Evolutionary conservation across 495 filamentous ascomycete genomes (phyloP).

Genomic region (Lasiosphaeris hirsuta): DNA sequence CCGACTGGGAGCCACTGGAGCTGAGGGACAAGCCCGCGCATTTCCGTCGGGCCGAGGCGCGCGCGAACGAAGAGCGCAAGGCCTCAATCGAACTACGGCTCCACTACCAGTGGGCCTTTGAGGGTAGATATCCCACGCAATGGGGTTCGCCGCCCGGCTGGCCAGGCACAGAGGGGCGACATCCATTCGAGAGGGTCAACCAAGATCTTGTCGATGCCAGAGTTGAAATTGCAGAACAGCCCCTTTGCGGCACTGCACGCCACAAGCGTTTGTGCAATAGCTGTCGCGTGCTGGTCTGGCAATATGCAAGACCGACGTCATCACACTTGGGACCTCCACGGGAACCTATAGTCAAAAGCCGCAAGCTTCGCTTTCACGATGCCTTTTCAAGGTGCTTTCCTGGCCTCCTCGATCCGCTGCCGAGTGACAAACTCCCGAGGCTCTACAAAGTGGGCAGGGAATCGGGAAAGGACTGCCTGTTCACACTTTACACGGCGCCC

Average conservation of each 20-base stretch:
- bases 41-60: not conserved
- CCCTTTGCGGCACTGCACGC: conserved; percentile 11
- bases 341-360: not conserved
- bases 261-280: conserved; percentile 17
- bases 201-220: not conserved
- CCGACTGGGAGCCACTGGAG: conserved; percentile 20
- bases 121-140: not conserved
- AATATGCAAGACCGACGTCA: not conserved
- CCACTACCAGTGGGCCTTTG: not conserved
- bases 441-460: not conserved
- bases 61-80: not conserved
- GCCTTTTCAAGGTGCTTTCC: not conserved
- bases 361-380: not conserved
- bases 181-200: not conserved
- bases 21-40: not conserved
- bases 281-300: conserved; percentile 1
- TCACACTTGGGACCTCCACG: not conserved
- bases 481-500: not conserved
- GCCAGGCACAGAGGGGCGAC: no score
- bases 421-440: not conserved
- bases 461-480: not conserved
- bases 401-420: not conserved
- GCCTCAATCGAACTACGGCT: not conserved
- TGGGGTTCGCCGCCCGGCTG: not conserved
- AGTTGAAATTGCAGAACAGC: not conserved